Evolutionary conservation across 108 stramenopile genomes (phyloP).

Genomic region (Halocafeteria seosinensis): DNA sequence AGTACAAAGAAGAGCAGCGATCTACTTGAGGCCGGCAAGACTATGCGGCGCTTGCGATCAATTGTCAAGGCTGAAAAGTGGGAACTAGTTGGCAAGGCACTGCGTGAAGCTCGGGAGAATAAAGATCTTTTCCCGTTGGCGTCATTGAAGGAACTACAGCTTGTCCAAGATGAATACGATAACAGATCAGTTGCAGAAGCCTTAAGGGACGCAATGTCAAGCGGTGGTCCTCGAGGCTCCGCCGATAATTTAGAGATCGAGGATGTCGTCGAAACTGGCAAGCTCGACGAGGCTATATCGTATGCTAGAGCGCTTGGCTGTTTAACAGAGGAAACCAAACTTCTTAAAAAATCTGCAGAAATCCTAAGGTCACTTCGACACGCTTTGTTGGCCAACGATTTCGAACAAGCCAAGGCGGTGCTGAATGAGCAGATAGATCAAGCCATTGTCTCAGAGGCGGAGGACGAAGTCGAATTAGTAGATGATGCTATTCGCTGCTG

Average conservation of each 20-base stretch:
- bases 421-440: not conserved
- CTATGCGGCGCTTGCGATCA: not conserved
- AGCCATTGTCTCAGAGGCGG: not conserved
- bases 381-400: not conserved
- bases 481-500: not conserved
- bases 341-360: slow-evolving; percentile 1
- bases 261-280: slow-evolving; percentile 1
- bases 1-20: slow-evolving; percentile 6
- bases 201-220: not conserved
- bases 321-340: slow-evolving; percentile 6
- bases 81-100: slow-evolving; percentile 4
- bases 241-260: slow-evolving; percentile 1
- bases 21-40: slow-evolving; percentile 9
- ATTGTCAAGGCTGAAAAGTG: slow-evolving; percentile 2
- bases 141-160: slow-evolving; percentile 4
- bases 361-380: slow-evolving; percentile 7
- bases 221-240: not conserved
- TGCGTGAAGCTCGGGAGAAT: not conserved
- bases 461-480: not conserved
- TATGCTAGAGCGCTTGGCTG: slow-evolving; percentile 6
- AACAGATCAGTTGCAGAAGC: slow-evolving; percentile 3
- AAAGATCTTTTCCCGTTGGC: not conserved
- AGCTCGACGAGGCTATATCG: slow-evolving; percentile 6
- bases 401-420: slow-evolving; percentile 1
- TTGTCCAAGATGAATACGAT: slow-evolving; percentile 16